Conservation (phyloP, 495 filamentous ascomycete genomes). For the Friedmanniomyces endolithicus region DNA sequence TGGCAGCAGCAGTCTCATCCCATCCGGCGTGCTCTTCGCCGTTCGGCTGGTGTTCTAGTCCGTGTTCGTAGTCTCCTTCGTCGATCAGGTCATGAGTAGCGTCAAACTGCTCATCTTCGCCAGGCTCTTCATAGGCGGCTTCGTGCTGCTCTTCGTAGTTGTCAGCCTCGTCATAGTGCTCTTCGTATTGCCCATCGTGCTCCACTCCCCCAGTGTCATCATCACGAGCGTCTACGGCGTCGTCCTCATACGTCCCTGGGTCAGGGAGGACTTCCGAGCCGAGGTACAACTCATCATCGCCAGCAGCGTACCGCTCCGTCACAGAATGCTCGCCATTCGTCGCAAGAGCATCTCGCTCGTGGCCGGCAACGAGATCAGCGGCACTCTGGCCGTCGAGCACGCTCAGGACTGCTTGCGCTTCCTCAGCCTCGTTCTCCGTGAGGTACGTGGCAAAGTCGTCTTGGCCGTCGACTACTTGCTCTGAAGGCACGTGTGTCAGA, state of each 20-base stretch:
- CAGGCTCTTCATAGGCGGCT: background rate
- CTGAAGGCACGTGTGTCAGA: slow-evolving; percentile 10
- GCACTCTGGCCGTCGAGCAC: background rate
- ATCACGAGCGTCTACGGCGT: background rate
- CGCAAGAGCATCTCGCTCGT: background rate
- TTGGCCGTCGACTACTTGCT: background rate
- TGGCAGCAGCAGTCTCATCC: background rate
- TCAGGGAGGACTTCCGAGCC: slow-evolving; percentile 3
- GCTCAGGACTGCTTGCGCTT: background rate
- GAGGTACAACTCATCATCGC: background rate
- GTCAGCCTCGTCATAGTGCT: background rate
- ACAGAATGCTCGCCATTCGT: background rate
- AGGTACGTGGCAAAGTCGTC: slow-evolving; percentile 8
- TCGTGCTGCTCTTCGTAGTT: slow-evolving; percentile 8
- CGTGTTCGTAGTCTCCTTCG: slow-evolving; percentile 8
- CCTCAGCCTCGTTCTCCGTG: slow-evolving; percentile 2
- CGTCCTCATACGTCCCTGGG: background rate
- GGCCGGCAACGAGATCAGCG: background rate
- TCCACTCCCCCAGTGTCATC: background rate
- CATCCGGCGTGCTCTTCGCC: background rate
- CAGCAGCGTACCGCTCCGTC: background rate
- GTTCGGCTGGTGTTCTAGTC: slow-evolving; percentile 3
- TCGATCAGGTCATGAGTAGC: background rate
- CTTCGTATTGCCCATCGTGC: background rate
- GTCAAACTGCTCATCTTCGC: slow-evolving; percentile 5